These are phyloP conservation scores for Brettanomyces sp. DNA, from an alignment of 805 yeast species.

Conservation along the genomic window DNA sequence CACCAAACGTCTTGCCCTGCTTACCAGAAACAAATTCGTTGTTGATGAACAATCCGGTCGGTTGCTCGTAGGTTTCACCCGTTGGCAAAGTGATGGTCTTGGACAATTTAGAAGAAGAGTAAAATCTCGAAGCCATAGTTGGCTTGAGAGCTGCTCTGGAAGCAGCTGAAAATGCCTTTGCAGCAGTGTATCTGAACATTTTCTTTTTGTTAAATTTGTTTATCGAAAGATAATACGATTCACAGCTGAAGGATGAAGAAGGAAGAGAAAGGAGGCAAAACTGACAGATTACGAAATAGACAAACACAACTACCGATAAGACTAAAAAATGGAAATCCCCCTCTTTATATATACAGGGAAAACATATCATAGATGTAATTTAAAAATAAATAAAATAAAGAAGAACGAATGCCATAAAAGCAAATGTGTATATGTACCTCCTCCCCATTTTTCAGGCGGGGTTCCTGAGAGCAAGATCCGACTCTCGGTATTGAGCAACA, in stretches of 20 bases:
- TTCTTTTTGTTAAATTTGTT: background rate
- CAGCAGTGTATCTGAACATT: conserved; percentile 1
- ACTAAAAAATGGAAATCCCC: background rate
- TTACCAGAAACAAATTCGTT: conserved; percentile 51
- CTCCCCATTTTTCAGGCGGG: background rate
- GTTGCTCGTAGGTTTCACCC: conserved; percentile 27
- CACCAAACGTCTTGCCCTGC: conserved; percentile 51
- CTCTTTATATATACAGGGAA: background rate
- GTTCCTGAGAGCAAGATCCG: background rate
- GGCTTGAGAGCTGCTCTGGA: conserved; percentile 1
- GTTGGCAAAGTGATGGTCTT: conserved; percentile 26
- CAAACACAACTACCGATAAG: background rate
- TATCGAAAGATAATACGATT: background rate
- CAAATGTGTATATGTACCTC: no score
- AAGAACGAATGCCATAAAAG: no score
- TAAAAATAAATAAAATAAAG: no score
- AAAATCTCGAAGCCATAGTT: conserved; percentile 6
- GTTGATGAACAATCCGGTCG: conserved; percentile 56
- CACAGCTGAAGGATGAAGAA: background rate
- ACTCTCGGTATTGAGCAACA: background rate
- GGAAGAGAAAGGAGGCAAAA: background rate
- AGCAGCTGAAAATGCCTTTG: background rate
- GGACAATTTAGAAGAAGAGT: conserved; percentile 14
- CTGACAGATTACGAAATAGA: background rate
- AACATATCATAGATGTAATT: no score